These are phyloP conservation scores for Cetraspora pellucida DNA, from an alignment of 192 early-diverging fungal species.

Conservation along the genomic window DNA sequence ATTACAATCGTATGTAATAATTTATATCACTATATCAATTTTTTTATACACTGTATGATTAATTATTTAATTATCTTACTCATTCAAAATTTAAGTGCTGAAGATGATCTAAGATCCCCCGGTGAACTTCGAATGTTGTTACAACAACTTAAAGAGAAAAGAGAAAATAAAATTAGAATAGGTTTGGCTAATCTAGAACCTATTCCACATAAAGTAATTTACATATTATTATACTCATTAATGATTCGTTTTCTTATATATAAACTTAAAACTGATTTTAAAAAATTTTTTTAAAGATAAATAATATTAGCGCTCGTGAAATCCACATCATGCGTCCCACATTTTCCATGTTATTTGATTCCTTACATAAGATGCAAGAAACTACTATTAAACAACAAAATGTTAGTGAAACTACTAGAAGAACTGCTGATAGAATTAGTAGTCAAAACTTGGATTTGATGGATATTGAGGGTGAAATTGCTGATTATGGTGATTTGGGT, in stretches of 20 bases:
- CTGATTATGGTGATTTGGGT: too few species aligned
- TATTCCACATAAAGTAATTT: not conserved
- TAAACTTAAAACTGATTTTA: not conserved
- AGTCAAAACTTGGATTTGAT: too few species aligned
- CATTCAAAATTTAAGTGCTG: not conserved
- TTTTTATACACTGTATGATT: not conserved
- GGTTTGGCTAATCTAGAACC: not conserved
- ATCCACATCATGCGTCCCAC: not conserved
- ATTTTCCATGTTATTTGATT: not conserved
- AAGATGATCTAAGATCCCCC: not conserved
- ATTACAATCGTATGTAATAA: not conserved
- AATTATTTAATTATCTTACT: not conserved
- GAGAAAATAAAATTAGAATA: conserved; percentile 1
- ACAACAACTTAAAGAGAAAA: not conserved
- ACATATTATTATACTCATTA: not conserved
- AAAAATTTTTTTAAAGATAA: not conserved
- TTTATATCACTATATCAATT: not conserved
- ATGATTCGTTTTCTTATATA: not conserved
- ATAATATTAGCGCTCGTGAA: not conserved
- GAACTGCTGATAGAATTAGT: too few species aligned
- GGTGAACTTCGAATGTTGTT: not conserved
- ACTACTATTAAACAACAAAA: too few species aligned
- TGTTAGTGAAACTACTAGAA: too few species aligned
- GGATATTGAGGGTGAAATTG: too few species aligned
- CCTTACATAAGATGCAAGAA: not conserved